Percentiles rank a stretch among this genome's conserved stretches.
Conservation (phyloP, 805 yeast species). For the Sugiyamaella chiloensis region DNA sequence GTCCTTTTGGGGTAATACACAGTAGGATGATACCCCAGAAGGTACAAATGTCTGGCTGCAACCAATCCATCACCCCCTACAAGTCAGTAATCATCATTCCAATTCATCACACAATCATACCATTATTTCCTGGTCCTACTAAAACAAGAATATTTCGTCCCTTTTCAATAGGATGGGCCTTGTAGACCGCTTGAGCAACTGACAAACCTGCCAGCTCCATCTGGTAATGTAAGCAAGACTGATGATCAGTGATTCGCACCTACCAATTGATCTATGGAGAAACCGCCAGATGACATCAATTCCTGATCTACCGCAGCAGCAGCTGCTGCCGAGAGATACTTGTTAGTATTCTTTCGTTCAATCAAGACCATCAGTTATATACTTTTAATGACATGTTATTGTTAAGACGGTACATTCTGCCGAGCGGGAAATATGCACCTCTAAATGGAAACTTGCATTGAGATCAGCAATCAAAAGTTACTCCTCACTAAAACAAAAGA, state of each 20-base stretch:
- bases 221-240: too few relatives aligned
- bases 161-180: slow-evolving; percentile 55
- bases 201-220: slow-evolving; percentile 97
- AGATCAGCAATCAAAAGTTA: too few relatives aligned
- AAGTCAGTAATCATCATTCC: slow-evolving; percentile 1
- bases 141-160: slow-evolving; percentile 56
- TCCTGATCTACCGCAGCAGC: slow-evolving; percentile 84
- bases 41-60: slow-evolving; percentile 83
- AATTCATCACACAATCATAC: slow-evolving; percentile 19
- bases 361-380: not conserved
- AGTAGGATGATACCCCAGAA: slow-evolving; percentile 74
- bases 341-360: not conserved
- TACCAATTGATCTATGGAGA: slow-evolving; percentile 73
- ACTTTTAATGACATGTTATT: not conserved
- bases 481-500: too few relatives aligned
- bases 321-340: slow-evolving; percentile 25
- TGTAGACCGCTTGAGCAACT: slow-evolving; percentile 82
- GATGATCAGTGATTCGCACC: slow-evolving; percentile 25
- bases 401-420: too few relatives aligned
- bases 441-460: too few relatives aligned
- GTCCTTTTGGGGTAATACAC: slow-evolving; percentile 76
- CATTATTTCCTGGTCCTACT: slow-evolving; percentile 95
- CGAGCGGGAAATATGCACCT: too few relatives aligned
- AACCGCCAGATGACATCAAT: slow-evolving; percentile 80
- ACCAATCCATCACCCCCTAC: slow-evolving; percentile 93